A percentile compares a stretch with the other conserved stretches of the same genome.
These are phyloP conservation scores for Jasminum sambac DNA, from an alignment of 257 asterid species.

Conservation along the genomic window DNA sequence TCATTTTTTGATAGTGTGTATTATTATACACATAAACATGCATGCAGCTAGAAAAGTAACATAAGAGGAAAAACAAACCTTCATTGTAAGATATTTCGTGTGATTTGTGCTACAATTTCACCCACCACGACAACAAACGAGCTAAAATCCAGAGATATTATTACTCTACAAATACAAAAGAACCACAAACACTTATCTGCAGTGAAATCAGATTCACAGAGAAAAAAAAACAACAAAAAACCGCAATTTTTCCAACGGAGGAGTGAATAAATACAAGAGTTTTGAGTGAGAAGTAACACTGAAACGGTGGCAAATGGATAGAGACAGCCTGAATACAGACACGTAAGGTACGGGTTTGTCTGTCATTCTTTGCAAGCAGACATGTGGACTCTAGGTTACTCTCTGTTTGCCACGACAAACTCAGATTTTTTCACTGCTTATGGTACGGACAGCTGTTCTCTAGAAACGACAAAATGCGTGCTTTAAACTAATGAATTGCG, in stretches of 20 bases:
- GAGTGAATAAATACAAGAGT: background rate
- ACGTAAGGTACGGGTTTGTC: conserved; percentile 22
- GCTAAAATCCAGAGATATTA: too few relatives aligned
- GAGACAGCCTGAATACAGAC: conserved; percentile 11
- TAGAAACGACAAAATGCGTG: background rate
- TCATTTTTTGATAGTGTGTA: too few relatives aligned
- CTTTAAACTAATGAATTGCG: background rate
- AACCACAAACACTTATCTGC: background rate
- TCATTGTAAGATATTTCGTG: conserved; percentile 23
- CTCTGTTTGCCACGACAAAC: conserved; percentile 40
- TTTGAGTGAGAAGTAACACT: background rate
- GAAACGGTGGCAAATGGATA: conserved; percentile 20
- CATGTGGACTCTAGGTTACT: conserved; percentile 32
- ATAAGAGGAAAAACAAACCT: conserved; percentile 23
- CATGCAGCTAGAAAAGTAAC: background rate
- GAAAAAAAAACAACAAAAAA: too few relatives aligned
- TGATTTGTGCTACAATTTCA: background rate
- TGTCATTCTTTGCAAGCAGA: conserved; percentile 16
- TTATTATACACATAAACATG: too few relatives aligned
- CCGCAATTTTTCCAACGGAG: background rate
- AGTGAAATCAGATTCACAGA: background rate
- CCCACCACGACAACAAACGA: background rate
- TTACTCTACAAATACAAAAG: background rate
- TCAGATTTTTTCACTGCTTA: conserved; percentile 20
- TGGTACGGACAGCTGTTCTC: conserved; percentile 30